These are phyloP conservation scores for Populus euphratica DNA, from an alignment of 345 rosid genomes.

Conservation along the genomic window DNA sequence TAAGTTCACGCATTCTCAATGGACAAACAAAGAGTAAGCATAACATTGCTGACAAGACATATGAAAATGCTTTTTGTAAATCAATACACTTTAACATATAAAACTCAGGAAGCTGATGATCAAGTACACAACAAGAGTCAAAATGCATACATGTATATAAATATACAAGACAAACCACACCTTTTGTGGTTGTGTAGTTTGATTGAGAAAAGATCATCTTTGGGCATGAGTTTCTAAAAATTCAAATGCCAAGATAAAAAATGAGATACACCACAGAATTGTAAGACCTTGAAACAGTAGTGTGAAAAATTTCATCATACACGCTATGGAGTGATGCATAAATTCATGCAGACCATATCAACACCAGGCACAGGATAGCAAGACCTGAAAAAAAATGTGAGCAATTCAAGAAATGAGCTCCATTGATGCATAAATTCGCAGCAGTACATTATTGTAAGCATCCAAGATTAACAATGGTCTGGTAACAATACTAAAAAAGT, in stretches of 20 bases:
- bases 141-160: not conserved
- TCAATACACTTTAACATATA: not conserved
- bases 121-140: not conserved
- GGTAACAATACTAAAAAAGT: not conserved
- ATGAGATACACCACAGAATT: not conserved
- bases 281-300: not conserved
- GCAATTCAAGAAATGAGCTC: not conserved
- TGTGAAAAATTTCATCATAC: not conserved
- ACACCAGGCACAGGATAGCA: not conserved
- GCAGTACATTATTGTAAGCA: not conserved
- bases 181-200: not conserved
- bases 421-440: not conserved
- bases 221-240: not conserved
- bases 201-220: not conserved
- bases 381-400: not conserved
- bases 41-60: not conserved
- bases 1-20: not conserved
- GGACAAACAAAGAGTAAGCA: not conserved
- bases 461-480: not conserved
- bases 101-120: constrained; percentile 5
- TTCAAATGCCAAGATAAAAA: constrained; percentile 7
- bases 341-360: not conserved
- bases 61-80: not conserved
- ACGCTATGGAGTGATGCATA: not conserved
- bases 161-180: not conserved